A percentile compares a stretch with the other conserved stretches of the same genome.
These are phyloP conservation scores for Adansonia digitata DNA, from an alignment of 345 rosid species.

Conservation along the genomic window DNA sequence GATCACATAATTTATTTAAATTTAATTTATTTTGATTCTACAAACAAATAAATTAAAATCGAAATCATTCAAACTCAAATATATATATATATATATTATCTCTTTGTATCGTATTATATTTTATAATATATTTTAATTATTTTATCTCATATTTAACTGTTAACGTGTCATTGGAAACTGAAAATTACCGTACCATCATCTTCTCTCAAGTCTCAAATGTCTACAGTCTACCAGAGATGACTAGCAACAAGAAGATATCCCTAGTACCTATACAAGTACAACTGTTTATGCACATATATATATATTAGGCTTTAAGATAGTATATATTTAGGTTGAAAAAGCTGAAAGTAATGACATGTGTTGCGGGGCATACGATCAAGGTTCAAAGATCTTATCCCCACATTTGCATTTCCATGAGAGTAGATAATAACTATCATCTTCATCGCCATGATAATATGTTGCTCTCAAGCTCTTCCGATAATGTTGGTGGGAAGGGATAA, in stretches of 20 bases:
- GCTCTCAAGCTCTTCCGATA: background rate
- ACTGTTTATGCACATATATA: background rate
- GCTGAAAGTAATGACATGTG: background rate
- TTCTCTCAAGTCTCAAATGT: too few species aligned
- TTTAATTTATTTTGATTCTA: too few species aligned
- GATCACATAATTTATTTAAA: too few species aligned
- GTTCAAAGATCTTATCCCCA: slow-evolving; percentile 47
- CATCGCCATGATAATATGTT: slow-evolving; percentile 16
- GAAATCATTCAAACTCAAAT: too few species aligned
- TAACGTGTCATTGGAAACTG: too few species aligned
- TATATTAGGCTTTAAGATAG: background rate
- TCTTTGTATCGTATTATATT: too few species aligned
- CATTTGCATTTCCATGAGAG: slow-evolving; percentile 73
- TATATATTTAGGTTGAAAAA: background rate
- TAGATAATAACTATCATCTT: slow-evolving; percentile 49
- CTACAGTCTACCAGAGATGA: too few species aligned
- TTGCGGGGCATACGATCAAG: slow-evolving; percentile 9
- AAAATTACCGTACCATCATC: too few species aligned
- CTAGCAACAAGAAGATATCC: background rate
- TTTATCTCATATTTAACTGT: too few species aligned
- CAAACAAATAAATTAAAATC: too few species aligned
- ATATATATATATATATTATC: too few species aligned
- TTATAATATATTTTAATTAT: too few species aligned
- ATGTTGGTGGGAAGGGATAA: slow-evolving; percentile 26
- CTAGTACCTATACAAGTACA: background rate